phyloP scores from a whole-genome alignment of 129 eudicot genomes.

The Flaveria trinervia region DNA sequence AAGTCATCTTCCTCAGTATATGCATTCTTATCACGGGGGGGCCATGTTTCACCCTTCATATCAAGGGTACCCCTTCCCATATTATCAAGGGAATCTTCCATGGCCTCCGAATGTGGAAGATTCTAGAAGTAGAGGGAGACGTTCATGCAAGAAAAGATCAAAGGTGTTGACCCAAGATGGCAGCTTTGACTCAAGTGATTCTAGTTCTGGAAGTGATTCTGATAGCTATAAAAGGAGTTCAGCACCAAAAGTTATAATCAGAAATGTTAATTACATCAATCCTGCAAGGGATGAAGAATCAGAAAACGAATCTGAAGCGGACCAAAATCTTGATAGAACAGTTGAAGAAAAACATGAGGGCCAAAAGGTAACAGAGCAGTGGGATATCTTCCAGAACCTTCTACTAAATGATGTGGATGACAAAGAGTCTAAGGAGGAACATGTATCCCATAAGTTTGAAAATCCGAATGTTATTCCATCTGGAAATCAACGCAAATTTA shows the following conservation, averaged over 20 bases:
- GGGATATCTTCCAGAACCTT: conserved; percentile 78
- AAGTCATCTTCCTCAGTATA: conserved; percentile 50
- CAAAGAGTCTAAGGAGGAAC: conserved; percentile 46
- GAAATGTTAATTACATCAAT: conserved; percentile 61
- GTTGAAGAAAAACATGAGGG: conserved; percentile 33
- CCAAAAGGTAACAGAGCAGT: conserved; percentile 50
- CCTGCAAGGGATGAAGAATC: conserved; percentile 45
- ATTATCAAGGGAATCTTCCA: conserved; percentile 54
- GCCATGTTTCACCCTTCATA: conserved; percentile 59
- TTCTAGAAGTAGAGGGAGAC: conserved; percentile 42
- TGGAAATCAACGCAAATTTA: conserved; percentile 28
- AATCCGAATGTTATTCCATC: conserved; percentile 26
- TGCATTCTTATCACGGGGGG: conserved; percentile 49
- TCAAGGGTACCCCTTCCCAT: conserved; percentile 61
- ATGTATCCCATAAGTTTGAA: conserved; percentile 38
- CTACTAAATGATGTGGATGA: conserved; percentile 59
- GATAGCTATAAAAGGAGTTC: conserved; percentile 43
- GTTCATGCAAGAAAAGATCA: conserved; percentile 40
- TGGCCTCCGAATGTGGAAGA: conserved; percentile 52
- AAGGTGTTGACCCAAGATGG: conserved; percentile 32
- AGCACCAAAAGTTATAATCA: conserved; percentile 58
- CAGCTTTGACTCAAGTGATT: conserved; percentile 39
- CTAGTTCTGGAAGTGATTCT: conserved; percentile 56
- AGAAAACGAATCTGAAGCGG: conserved; percentile 35
- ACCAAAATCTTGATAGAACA: conserved; percentile 28